These are phyloP conservation scores for Puccinia polysora DNA, from an alignment of 1,284 basidiomycete species.

Conservation along the genomic window DNA sequence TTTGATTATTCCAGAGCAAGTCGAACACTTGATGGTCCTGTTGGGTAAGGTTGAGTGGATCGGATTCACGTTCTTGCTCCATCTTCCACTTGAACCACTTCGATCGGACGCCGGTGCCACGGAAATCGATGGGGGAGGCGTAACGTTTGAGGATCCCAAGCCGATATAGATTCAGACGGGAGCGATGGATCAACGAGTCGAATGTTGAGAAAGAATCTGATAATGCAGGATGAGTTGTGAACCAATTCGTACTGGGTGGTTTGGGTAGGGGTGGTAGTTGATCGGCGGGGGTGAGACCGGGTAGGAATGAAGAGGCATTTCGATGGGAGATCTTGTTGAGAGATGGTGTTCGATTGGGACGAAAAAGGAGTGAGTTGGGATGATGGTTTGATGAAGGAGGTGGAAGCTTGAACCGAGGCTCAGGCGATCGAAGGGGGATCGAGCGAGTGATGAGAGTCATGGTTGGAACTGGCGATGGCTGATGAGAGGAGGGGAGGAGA, in stretches of 20 bases:
- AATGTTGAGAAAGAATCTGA: constrained; percentile 28
- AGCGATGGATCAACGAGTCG: constrained; percentile 24
- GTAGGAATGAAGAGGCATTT: not conserved
- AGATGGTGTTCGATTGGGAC: no score
- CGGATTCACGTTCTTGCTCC: not conserved
- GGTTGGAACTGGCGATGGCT: no score
- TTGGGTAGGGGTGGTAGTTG: constrained; percentile 5
- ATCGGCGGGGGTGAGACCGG: not conserved
- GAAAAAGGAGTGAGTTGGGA: constrained; percentile 2
- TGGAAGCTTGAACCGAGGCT: no score
- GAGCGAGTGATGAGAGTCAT: no score
- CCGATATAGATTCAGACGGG: not conserved
- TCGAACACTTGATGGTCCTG: not conserved
- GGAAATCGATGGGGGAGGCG: constrained; percentile 6
- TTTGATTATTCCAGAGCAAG: constrained; percentile 8
- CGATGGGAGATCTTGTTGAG: not conserved
- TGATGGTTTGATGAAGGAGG: no score
- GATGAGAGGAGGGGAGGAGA: no score
- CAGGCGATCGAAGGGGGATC: no score
- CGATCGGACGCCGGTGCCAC: constrained; percentile 22
- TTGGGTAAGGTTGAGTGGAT: not conserved
- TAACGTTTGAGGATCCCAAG: constrained; percentile 17
- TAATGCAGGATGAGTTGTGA: constrained; percentile 27
- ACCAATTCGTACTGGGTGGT: constrained; percentile 37
- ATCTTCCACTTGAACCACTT: constrained; percentile 34